Evolutionary conservation across 345 rosid genomes (phyloP).

Genomic region (Syzygium grande): DNA sequence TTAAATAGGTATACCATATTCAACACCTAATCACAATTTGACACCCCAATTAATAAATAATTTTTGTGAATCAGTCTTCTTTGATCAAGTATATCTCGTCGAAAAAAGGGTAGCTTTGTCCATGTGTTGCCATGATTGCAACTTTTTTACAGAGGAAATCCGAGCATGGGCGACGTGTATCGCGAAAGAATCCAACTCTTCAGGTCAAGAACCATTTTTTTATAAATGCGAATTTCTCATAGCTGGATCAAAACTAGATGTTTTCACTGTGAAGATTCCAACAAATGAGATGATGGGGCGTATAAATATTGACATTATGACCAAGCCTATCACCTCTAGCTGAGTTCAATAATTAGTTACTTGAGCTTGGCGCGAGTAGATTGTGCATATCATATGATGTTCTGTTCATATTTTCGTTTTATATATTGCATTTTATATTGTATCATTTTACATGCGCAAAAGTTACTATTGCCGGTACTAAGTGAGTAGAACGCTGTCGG

Average conservation of each 20-base stretch:
- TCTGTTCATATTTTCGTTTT: too few species aligned
- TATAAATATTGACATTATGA: neutral
- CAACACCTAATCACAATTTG: neutral
- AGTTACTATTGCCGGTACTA: rapidly evolving
- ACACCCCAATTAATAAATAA: neutral
- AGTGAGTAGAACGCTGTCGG: neutral
- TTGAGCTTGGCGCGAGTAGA: neutral
- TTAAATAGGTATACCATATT: neutral
- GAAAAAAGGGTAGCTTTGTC: neutral
- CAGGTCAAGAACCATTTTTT: neutral
- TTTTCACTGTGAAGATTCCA: neutral
- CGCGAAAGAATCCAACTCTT: neutral
- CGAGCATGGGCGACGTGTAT: neutral
- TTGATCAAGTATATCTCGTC: neutral
- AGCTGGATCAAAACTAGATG: neutral
- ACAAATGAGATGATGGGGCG: neutral
- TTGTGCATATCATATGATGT: neutral
- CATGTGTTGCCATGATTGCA: neutral
- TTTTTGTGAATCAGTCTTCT: neutral
- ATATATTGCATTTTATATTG: too few species aligned
- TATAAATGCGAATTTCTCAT: neutral
- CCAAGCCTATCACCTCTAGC: neutral
- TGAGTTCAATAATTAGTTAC: neutral
- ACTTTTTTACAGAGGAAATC: neutral
- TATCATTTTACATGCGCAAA: neutral